A percentile compares a stretch with the other conserved stretches of the same genome.
phyloP scores from a whole-genome alignment of 306 rosid genomes.

The Castanopsis chinensis region DNA sequence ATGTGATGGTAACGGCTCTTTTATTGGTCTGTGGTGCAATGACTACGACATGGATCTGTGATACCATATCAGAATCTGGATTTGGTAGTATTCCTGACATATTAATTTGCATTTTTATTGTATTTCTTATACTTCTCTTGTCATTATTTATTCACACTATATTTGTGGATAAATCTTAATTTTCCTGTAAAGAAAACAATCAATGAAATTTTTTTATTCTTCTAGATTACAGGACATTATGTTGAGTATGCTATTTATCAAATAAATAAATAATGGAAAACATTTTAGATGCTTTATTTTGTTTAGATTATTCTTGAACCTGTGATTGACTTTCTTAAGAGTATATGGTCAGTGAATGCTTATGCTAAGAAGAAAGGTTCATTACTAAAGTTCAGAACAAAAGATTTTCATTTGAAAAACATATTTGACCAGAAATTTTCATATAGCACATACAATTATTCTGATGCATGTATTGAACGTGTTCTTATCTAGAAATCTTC shows the following conservation, averaged over 20 bases:
- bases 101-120: slow-evolving; percentile 16
- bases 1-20: slow-evolving; percentile 74
- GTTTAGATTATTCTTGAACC: background rate
- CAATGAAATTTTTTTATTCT: background rate
- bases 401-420: background rate
- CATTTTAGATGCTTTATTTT: background rate
- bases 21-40: slow-evolving; percentile 93
- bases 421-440: background rate
- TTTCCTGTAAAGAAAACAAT: background rate
- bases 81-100: slow-evolving; percentile 57
- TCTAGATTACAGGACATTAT: background rate
- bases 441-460: background rate
- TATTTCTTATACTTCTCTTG: background rate
- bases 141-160: background rate
- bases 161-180: background rate
- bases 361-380: background rate
- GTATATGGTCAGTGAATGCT: background rate
- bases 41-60: slow-evolving; percentile 94
- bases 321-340: no score
- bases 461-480: background rate
- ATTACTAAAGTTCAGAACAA: background rate
- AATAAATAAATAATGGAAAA: background rate
- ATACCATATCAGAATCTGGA: slow-evolving; percentile 95
- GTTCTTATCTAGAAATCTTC: background rate
- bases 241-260: background rate